These are phyloP conservation scores for Erodium moschatum DNA, from an alignment of 441 rosid genomes.

Conservation along the genomic window DNA sequence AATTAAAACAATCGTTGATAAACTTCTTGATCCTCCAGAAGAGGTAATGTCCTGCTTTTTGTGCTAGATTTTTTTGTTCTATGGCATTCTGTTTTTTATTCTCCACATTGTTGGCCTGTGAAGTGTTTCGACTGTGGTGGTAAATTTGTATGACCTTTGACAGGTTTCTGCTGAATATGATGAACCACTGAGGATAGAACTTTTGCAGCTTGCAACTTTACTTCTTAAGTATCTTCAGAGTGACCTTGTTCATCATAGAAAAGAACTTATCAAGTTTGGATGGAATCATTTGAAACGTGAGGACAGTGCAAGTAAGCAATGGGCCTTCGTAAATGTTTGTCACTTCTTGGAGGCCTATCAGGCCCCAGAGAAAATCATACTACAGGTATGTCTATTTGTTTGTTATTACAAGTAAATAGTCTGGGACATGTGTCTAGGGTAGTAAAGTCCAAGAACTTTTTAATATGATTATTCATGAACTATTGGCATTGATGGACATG, in stretches of 20 bases:
- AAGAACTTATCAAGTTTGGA: conserved; percentile 97
- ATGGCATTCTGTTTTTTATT: conserved; percentile 5
- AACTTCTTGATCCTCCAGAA: conserved; percentile 99
- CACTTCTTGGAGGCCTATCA: conserved; percentile 99
- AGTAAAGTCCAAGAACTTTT: not conserved
- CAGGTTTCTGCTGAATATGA: conserved; percentile 98
- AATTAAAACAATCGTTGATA: conserved; percentile 87
- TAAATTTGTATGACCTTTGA: conserved; percentile 18
- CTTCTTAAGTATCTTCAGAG: conserved; percentile 92
- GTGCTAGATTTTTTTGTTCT: no score
- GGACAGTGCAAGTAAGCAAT: conserved; percentile 99
- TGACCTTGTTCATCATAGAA: conserved; percentile 95
- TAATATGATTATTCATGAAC: not conserved
- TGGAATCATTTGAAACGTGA: conserved; percentile 99
- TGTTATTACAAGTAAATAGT: not conserved
- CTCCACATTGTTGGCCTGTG: not conserved
- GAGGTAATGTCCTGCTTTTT: conserved; percentile 43
- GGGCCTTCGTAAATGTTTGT: conserved; percentile 99
- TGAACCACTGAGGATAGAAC: conserved; percentile 97
- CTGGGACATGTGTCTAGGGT: not conserved
- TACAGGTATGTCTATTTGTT: conserved; percentile 56
- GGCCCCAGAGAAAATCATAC: conserved; percentile 98
- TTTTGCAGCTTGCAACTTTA: conserved; percentile 93
- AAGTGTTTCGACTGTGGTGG: conserved; percentile 17
- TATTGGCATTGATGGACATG: not conserved